phyloP scores from a whole-genome alignment of 2,329 filamentous ascomycete species.

The Diaporthe sp. region DNA sequence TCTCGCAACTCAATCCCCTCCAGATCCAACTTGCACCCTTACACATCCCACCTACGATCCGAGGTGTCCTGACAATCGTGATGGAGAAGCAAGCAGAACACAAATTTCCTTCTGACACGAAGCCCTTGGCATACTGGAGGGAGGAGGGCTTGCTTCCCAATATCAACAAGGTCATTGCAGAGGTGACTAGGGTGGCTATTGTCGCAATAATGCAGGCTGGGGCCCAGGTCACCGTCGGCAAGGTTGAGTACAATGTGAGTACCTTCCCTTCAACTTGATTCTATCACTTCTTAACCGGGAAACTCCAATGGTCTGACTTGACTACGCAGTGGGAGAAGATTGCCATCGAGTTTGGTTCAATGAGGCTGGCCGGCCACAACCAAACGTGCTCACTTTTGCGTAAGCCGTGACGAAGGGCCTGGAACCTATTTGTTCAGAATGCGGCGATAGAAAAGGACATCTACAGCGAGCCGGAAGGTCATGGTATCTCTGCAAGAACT shows the following conservation, averaged over 20 bases:
- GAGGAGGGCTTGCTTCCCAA: background rate
- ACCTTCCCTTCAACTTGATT: too few species aligned
- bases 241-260: background rate
- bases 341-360: rapidly evolving
- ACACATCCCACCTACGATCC: background rate
- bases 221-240: background rate
- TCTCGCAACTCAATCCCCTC: too few species aligned
- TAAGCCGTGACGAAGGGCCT: background rate
- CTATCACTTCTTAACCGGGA: rapidly evolving
- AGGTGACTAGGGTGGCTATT: too few species aligned
- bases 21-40: too few species aligned
- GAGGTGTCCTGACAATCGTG: background rate
- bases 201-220: rapidly evolving
- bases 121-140: background rate
- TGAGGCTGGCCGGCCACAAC: background rate
- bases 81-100: too few species aligned
- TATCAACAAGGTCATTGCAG: background rate
- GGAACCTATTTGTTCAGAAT: too few species aligned
- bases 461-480: too few species aligned
- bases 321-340: background rate
- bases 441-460: too few species aligned
- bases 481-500: too few species aligned
- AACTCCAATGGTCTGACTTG: rapidly evolving
- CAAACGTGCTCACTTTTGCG: rapidly evolving
- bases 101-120: background rate